Base-by-base conservation (phyloP, 2,329 filamentous ascomycete genomes). In the Graphiopsis chlorocephala region DNA sequence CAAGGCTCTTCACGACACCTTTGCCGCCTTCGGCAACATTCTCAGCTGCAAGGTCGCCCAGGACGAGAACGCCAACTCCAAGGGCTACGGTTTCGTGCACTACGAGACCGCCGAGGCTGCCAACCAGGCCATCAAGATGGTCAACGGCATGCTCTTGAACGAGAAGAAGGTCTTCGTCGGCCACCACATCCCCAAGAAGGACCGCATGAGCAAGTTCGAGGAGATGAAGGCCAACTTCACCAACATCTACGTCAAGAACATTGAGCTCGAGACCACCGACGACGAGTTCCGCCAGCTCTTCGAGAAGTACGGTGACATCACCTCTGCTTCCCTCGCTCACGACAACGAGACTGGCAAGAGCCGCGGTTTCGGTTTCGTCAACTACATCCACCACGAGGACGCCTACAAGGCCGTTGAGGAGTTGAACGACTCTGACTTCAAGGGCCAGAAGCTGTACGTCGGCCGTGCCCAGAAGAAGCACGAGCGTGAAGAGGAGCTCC, bases 141-240 rank as follows among this genome's bases (percentile, higher is more conserved):
- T 99, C 77, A 99, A 99, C 80, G 95, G 95, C 79, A 99, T 99
- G 95, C 85, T 99, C 79, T 83, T 99, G 78, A 99, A 99, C 84
- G 95, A 99, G 88, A 99, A 99, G 90, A 99, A 99, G 88, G 95
- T 99, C 70, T 99, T 96, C 74, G 95, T 99, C 73, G 95, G 95
- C 70, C 94, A 97, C 83, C 95, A 99, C 83, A 98, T 99, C 76
- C 93, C 95, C 79, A 98, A 98, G 90, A 98, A 98, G 87, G 95
- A 99, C 78, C 94, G 95, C 75, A 95, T 98, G 87, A 97, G 92
- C 92, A 99, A 99, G 85, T 98, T 98, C 74, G 95, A 99, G 85
- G 95, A 99, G 86, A 99, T 99, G 94, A 99, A 99, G 90, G 95
- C 95, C 81, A 99, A 99, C 86, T 99, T 96, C 87, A 99, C 95